Evolutionary conservation across 495 filamentous ascomycete species (phyloP), one percentile per base, ranked within the genome.

Genomic region (Geoglossum glabrum): DNA sequence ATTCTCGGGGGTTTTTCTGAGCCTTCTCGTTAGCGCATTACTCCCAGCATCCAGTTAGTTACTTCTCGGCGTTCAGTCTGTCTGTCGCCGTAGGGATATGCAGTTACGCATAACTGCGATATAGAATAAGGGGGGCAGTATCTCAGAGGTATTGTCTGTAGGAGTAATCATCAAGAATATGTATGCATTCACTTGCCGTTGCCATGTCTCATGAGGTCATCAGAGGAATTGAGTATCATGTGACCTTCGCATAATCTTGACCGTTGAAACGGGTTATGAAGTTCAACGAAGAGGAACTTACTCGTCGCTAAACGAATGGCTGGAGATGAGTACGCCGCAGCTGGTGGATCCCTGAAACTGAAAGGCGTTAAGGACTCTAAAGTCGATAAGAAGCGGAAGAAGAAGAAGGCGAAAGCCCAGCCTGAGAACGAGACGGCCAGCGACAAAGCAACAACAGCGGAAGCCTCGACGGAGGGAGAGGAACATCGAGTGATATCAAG

Each of bases 341-440:
- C 59, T 49, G 59, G 59, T 21, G 59, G 59, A 30, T 11, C 55
- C n/a, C 54, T 60, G 19, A 60, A 60, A 57, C 31, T 60, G n/a
- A 60, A 60, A 26, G 57, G 57, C 23, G 57, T 59, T 11, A 38
- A 54, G 57, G 59, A 49, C 25, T 58, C 55, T 15, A 60, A 60
- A 26, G 38, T 60, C 6, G 52, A 60, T 8, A 60, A 60, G 59
- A 60, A 59, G 33, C 61, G 43, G 34, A 60, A 59, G 52, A 60
- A 45, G 54, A 60, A 58, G n/a, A 59, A 59, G 26, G 34, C 40
- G 23, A 33, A 45, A 54, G 56, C 43, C 8, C 49, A 52, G 25
- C 49, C 49, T 17, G 49, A 58, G 49, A 30, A 38, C 4, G 51
- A 56, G 49, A 57, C 19, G 7, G 33, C 25, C 10, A 21, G 56